These are phyloP conservation scores for Ceriops tagal DNA, from an alignment of 345 rosid species.

Conservation along the genomic window DNA sequence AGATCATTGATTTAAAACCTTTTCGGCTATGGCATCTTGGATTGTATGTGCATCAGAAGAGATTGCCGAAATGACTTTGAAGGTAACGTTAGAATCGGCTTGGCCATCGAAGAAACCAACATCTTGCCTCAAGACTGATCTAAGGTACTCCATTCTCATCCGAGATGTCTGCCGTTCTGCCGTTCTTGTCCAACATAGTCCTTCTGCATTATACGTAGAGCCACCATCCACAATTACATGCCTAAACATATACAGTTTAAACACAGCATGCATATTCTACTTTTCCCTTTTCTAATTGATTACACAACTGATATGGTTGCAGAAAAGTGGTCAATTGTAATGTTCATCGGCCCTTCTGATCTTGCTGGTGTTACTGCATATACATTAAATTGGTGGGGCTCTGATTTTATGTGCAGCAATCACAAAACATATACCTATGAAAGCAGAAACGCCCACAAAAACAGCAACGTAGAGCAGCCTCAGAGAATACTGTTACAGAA, in stretches of 20 bases:
- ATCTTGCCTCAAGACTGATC: slow-evolving; percentile 45
- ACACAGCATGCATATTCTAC: too few species aligned
- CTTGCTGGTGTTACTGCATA: too few species aligned
- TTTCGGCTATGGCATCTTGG: slow-evolving; percentile 47
- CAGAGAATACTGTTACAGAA: slow-evolving; percentile 35
- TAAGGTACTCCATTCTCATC: slow-evolving; percentile 43
- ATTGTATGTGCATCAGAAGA: slow-evolving; percentile 46
- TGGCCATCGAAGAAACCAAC: slow-evolving; percentile 49
- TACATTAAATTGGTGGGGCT: neutral
- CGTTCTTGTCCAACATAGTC: slow-evolving; percentile 55
- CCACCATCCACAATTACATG: neutral
- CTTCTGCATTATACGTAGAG: slow-evolving; percentile 27
- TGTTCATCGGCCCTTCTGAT: too few species aligned
- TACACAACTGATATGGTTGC: too few species aligned
- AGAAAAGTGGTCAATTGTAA: too few species aligned
- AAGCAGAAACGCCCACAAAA: slow-evolving; percentile 43
- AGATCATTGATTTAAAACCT: slow-evolving; percentile 20
- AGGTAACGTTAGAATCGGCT: slow-evolving; percentile 34
- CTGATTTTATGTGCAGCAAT: neutral
- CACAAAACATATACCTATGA: slow-evolving; percentile 26
- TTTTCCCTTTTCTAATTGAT: too few species aligned
- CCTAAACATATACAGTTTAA: neutral
- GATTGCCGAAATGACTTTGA: slow-evolving; percentile 39
- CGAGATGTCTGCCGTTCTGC: slow-evolving; percentile 52
- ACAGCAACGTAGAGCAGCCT: slow-evolving; percentile 37